Conservation (phyloP, 805 yeast genomes). For the Yarrowia porcina region DNA sequence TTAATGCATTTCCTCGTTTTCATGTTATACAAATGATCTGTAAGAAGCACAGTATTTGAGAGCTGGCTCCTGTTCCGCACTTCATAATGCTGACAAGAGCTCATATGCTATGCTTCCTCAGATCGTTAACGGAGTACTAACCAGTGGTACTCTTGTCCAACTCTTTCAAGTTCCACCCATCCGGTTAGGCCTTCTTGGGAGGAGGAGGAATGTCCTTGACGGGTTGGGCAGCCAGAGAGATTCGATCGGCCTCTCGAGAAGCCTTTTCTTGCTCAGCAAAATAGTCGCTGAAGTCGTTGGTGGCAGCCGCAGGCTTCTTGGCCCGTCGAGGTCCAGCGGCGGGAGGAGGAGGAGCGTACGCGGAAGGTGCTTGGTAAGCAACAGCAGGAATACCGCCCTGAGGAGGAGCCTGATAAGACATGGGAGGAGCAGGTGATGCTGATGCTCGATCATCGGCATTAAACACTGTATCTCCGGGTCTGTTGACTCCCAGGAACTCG, state of each 20-base stretch:
- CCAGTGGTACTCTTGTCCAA: no score
- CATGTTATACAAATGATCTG: not conserved
- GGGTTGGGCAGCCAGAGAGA: slow-evolving; percentile 14
- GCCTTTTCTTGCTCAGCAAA: slow-evolving; percentile 34
- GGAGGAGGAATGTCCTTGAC: slow-evolving; percentile 34
- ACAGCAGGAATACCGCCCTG: slow-evolving; percentile 8
- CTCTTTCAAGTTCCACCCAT: not conserved
- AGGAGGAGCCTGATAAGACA: not conserved
- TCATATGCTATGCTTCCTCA: no score
- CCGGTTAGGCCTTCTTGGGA: slow-evolving; percentile 27
- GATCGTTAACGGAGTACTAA: no score
- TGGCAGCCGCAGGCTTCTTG: slow-evolving; percentile 27
- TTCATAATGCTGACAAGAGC: no score
- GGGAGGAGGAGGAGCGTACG: slow-evolving; percentile 10
- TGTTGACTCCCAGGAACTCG: slow-evolving; percentile 46
- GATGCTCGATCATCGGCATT: slow-evolving; percentile 30
- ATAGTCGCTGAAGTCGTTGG: slow-evolving; percentile 30
- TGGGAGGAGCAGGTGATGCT: slow-evolving; percentile 19
- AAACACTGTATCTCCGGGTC: slow-evolving; percentile 43
- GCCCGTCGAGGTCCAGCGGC: not conserved
- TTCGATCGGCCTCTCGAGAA: slow-evolving; percentile 32
- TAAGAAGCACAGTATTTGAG: not conserved
- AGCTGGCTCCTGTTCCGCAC: not conserved
- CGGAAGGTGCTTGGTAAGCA: slow-evolving; percentile 18
- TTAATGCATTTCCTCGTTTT: not conserved